A percentile compares a stretch with the other conserved stretches of the same genome.
phyloP scores from a whole-genome alignment of 352 stramenopile species.

The Phytophthora hybrid region DNA sequence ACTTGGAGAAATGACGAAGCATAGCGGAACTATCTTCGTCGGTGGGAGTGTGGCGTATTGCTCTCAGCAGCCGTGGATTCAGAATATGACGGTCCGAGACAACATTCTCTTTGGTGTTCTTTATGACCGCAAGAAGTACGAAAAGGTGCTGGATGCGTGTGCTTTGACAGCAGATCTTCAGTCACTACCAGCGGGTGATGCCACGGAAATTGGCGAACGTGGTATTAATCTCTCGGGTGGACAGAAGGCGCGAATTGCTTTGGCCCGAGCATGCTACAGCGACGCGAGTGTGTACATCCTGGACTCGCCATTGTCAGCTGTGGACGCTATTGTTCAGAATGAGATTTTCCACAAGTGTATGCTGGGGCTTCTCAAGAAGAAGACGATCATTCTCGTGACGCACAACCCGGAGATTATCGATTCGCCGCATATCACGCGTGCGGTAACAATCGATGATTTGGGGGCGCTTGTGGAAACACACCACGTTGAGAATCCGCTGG shows the following conservation, averaged over 20 bases:
- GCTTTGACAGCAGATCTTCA: slow-evolving; percentile 74
- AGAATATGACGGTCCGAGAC: slow-evolving; percentile 74
- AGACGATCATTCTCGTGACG: slow-evolving; percentile 67
- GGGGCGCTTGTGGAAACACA: slow-evolving; percentile 32
- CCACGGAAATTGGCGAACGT: slow-evolving; percentile 74
- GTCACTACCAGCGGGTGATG: slow-evolving; percentile 72
- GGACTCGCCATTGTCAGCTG: slow-evolving; percentile 53
- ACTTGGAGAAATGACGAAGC: slow-evolving; percentile 90
- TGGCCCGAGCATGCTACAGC: slow-evolving; percentile 72
- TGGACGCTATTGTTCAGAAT: slow-evolving; percentile 72
- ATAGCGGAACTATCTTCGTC: slow-evolving; percentile 48
- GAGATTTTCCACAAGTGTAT: slow-evolving; percentile 84
- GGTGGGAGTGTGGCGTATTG: slow-evolving; percentile 75
- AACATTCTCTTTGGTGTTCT: slow-evolving; percentile 95
- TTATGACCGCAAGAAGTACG: slow-evolving; percentile 64
- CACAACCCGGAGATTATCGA: slow-evolving; percentile 63
- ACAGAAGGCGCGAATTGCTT: slow-evolving; percentile 65
- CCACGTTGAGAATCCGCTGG: slow-evolving; percentile 3
- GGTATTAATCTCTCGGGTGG: slow-evolving; percentile 71
- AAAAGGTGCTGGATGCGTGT: slow-evolving; percentile 67
- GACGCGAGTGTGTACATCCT: slow-evolving; percentile 56
- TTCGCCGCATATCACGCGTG: slow-evolving; percentile 34
- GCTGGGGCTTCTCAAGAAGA: slow-evolving; percentile 51
- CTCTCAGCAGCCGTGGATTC: slow-evolving; percentile 92
- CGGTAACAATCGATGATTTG: slow-evolving; percentile 38